Evolutionary conservation across 306 rosid species (phyloP).

Genomic region (Abrus pulchellus): DNA sequence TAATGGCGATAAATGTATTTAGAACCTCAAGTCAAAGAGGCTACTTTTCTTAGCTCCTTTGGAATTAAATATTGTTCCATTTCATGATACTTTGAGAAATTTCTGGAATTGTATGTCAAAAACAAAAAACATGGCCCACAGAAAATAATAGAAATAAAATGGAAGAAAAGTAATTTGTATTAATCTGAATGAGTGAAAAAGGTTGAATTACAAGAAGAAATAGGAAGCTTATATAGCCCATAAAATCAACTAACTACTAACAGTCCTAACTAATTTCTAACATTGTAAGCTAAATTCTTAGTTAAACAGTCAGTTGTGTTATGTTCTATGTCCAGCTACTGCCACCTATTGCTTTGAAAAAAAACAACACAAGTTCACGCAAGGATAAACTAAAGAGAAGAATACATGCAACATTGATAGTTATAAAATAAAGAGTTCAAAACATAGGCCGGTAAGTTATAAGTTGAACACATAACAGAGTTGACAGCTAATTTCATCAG

Average conservation of each 20-base stretch:
- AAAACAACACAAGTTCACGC: background rate
- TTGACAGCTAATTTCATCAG: background rate
- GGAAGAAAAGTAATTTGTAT: no score
- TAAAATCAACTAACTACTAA: no score
- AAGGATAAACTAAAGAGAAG: background rate
- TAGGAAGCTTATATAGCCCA: no score
- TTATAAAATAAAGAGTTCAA: background rate
- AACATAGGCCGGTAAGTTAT: background rate
- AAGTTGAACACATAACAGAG: background rate
- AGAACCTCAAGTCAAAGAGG: background rate
- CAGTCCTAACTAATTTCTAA: background rate
- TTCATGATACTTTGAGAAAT: slow-evolving; percentile 6
- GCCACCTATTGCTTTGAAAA: background rate
- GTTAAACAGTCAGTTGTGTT: background rate
- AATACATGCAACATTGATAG: background rate
- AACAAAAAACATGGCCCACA: no score
- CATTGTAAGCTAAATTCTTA: background rate
- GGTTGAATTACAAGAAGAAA: no score
- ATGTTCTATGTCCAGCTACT: background rate
- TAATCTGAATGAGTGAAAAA: no score
- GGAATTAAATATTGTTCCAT: background rate
- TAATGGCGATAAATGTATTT: background rate
- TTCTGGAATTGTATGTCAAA: background rate
- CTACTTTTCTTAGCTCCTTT: background rate
- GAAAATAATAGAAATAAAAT: no score